phyloP scores from a whole-genome alignment of 2,329 filamentous ascomycete species.

The Alternaria triticina region DNA sequence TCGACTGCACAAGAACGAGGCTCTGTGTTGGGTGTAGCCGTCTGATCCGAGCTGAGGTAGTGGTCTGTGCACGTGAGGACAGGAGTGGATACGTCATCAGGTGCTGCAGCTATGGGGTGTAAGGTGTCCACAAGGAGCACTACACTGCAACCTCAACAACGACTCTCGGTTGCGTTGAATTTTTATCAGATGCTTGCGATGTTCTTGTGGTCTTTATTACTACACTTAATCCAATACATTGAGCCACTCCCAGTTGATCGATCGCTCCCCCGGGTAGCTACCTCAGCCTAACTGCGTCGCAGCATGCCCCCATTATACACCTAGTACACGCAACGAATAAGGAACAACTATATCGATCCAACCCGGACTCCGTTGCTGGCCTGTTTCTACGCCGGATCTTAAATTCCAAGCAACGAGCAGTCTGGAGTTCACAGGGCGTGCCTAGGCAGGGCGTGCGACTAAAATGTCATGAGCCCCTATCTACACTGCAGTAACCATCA shows the following conservation, averaged over 20 bases:
- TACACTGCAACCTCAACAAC: not conserved
- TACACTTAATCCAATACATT: not conserved
- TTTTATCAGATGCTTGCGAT: not conserved
- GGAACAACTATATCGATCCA: not conserved
- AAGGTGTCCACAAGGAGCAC: not conserved
- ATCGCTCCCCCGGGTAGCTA: not conserved
- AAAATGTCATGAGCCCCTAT: not conserved
- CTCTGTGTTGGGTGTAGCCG: not conserved
- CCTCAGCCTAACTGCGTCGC: not conserved
- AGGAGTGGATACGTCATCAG: not conserved
- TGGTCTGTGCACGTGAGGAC: slow-evolving; percentile 1
- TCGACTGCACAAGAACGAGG: not conserved
- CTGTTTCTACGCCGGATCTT: not conserved
- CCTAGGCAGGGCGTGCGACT: not conserved
- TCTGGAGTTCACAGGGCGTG: not conserved
- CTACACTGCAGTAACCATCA: not conserved
- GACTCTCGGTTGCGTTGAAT: not conserved
- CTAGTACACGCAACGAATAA: not conserved
- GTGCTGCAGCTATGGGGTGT: not conserved
- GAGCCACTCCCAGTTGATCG: not conserved
- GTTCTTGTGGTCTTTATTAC: not conserved
- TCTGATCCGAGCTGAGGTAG: not conserved
- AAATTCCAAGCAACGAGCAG: not conserved
- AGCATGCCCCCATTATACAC: not conserved
- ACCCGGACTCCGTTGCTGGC: not conserved